Percentiles rank a stretch among this genome's conserved stretches.
These are phyloP conservation scores for Fusarium multiceps DNA, from an alignment of 2,329 filamentous ascomycete genomes.

Conservation along the genomic window DNA sequence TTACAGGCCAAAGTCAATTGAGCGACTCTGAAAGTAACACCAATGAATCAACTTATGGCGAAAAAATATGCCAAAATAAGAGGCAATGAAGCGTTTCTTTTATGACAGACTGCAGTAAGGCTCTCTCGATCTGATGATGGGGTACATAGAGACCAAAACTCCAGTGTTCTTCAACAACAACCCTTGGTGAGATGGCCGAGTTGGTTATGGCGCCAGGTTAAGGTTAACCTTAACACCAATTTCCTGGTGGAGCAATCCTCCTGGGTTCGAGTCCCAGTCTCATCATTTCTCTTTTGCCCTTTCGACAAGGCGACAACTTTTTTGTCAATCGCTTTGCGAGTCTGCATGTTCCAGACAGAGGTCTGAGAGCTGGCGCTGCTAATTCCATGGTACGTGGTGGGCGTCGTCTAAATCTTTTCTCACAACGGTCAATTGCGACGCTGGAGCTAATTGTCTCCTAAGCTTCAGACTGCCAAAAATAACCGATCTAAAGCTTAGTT, in stretches of 20 bases:
- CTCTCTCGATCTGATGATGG: fast-evolving
- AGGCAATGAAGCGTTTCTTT: background rate
- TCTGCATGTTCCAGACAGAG: background rate
- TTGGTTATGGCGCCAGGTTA: conserved; percentile 38
- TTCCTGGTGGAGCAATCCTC: conserved; percentile 37
- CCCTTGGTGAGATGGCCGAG: conserved; percentile 33
- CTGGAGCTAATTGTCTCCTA: background rate
- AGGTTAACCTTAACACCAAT: conserved; percentile 35
- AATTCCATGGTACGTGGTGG: background rate
- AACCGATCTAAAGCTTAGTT: fast-evolving
- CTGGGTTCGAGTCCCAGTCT: conserved; percentile 37
- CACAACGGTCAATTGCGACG: background rate
- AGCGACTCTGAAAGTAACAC: background rate
- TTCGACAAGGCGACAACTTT: background rate
- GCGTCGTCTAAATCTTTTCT: background rate
- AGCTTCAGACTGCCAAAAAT: fast-evolving
- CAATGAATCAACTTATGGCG: background rate
- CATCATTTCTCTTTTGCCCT: conserved; percentile 19
- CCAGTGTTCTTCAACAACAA: fast-evolving
- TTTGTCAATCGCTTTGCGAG: background rate
- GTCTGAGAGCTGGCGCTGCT: background rate
- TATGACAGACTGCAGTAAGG: fast-evolving
- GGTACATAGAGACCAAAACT: fast-evolving
- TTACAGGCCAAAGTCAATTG: background rate
- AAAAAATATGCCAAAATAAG: fast-evolving